Evolutionary conservation across 345 rosid species (phyloP).

Genomic region (Brassica juncea): DNA sequence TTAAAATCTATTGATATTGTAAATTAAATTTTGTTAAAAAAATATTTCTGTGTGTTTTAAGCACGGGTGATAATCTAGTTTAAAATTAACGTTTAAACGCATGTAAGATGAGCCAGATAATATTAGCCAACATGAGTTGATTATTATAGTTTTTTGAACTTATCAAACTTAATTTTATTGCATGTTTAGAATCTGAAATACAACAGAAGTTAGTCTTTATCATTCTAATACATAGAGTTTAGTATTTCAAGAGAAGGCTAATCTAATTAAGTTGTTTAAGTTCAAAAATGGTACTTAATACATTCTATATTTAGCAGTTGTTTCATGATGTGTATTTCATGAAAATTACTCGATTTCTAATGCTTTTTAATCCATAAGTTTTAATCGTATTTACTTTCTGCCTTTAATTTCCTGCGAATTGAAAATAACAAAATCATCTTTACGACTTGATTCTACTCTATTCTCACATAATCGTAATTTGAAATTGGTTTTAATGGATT

Average conservation of each 20-base stretch:
- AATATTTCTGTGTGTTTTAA: no score
- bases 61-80: no score
- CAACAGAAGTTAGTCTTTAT: no score
- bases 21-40: no score
- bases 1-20: no score
- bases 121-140: not conserved
- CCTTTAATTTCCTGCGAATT: not conserved
- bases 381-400: not conserved
- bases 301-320: not conserved
- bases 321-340: not conserved
- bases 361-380: not conserved
- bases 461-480: not conserved
- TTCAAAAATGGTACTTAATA: not conserved
- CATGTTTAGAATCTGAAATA: no score
- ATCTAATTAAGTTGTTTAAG: not conserved
- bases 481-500: not conserved
- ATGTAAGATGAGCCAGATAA: not conserved
- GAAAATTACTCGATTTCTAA: not conserved
- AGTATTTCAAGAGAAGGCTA: no score
- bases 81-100: no score
- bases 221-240: no score
- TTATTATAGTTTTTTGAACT: no score
- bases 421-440: not conserved
- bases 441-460: not conserved
- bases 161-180: no score